phyloP scores from a whole-genome alignment of 768 basidiomycete species.

The Tricholoma hemisulphureum region DNA sequence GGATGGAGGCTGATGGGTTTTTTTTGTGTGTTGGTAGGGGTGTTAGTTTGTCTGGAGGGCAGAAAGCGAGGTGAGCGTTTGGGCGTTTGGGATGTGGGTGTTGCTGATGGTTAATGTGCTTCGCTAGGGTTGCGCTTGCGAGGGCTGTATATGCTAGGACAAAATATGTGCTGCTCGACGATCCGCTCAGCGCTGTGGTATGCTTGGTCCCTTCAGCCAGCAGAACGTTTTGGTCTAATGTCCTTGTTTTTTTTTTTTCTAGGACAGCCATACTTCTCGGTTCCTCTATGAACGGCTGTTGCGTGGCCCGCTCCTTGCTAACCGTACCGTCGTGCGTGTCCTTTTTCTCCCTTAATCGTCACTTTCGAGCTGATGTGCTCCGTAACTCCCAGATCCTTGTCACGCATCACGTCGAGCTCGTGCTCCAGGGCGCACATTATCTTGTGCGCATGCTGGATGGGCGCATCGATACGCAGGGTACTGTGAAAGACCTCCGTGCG shows the following conservation, averaged over 20 bases:
- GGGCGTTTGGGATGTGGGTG: neutral
- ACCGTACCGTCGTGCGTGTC: constrained; percentile 60
- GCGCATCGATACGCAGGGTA: constrained; percentile 70
- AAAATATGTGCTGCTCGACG: constrained; percentile 73
- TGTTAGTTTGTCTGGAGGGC: constrained; percentile 77
- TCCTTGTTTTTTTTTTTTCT: no score
- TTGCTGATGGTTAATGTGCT: neutral
- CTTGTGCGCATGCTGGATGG: constrained; percentile 76
- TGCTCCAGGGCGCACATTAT: constrained; percentile 70
- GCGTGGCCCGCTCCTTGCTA: constrained; percentile 59
- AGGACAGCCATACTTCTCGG: constrained; percentile 71
- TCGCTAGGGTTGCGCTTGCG: constrained; percentile 71
- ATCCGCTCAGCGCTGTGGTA: constrained; percentile 81
- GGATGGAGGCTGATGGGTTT: neutral
- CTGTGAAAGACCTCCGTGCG: constrained; percentile 57
- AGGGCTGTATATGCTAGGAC: constrained; percentile 77
- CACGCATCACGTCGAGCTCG: constrained; percentile 80
- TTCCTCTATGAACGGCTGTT: constrained; percentile 64
- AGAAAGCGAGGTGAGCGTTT: constrained; percentile 66
- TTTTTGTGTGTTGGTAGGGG: constrained; percentile 39
- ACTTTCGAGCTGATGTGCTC: no score
- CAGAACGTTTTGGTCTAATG: neutral
- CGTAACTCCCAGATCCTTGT: constrained; percentile 61
- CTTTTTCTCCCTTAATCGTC: neutral
- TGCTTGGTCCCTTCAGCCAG: constrained; percentile 22